These are phyloP conservation scores for Ampelocalamus luodianensis DNA, from an alignment of 176 grass and related monocot species.

Conservation along the genomic window DNA sequence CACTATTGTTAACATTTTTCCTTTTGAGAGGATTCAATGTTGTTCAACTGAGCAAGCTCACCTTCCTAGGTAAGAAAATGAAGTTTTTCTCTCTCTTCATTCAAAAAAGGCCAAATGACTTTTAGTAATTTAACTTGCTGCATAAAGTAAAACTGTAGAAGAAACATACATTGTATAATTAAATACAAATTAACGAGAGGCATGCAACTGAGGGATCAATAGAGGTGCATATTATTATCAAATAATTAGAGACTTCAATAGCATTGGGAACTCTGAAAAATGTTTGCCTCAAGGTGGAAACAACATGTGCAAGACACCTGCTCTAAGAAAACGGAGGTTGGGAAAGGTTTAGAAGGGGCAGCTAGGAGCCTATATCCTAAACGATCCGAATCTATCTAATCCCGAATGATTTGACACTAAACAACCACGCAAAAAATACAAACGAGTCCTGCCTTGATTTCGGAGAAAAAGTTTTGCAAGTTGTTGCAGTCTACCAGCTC, in stretches of 20 bases:
- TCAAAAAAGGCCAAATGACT: too few species aligned
- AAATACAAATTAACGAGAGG: too few species aligned
- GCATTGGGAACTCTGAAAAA: background rate
- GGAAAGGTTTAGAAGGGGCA: conserved; percentile 18
- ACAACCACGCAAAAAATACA: conserved; percentile 30
- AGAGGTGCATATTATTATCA: background rate
- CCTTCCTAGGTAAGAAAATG: too few species aligned
- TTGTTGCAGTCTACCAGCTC: conserved; percentile 35
- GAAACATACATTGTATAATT: too few species aligned
- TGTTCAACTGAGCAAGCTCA: too few species aligned
- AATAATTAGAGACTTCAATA: background rate
- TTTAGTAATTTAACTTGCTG: too few species aligned
- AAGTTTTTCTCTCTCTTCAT: too few species aligned
- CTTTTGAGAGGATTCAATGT: too few species aligned
- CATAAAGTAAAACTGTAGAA: too few species aligned
- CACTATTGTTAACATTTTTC: background rate
- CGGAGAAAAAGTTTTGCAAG: conserved; percentile 23
- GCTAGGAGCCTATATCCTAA: conserved; percentile 43
- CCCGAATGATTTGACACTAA: conserved; percentile 41
- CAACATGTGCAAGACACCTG: conserved; percentile 35
- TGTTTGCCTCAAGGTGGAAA: background rate
- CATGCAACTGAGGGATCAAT: background rate
- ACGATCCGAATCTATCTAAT: conserved; percentile 45
- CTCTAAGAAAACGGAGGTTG: conserved; percentile 3
- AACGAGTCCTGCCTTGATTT: conserved; percentile 21